Evolutionary conservation across 2,329 filamentous ascomycete species (phyloP), one percentile per base, ranked within the genome.

Genomic region (Ceratocystis variospora): DNA sequence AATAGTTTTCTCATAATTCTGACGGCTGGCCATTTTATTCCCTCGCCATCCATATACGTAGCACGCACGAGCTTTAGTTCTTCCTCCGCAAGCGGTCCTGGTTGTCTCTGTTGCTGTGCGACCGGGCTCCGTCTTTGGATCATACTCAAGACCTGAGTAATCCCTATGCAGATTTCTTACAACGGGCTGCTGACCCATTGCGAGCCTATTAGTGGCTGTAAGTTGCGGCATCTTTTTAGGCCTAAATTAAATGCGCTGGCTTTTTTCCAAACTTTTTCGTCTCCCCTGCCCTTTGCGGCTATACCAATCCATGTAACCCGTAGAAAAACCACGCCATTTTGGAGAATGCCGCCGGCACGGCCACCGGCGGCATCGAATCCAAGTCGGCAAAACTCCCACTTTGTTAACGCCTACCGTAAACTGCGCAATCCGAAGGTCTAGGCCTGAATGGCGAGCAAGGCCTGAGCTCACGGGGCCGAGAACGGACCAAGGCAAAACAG

Each of bases 321-420:
- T 15, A 57, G 28, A 33, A 57, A 57, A 57, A 57, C 53, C 53
- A 57, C 28, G 53, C 53, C 37, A 33, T 62, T 57, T 48, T 66
- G 31, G 19, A 45, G 64, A 25, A 17, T 66, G 64, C 64, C 64
- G 64, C 22, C 64, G 64, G 64, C 64, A 15, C 44, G 31, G 59
- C 50, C 59, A 63, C 61, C 31, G 59, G 59, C 59, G 41, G 19
- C 50, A 31, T 12, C 41, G 41, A 48, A 31, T 28, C 31, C 22
- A 33, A 57, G 53, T 33, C 53, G 53, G 53, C 53, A 57, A 28
- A 57, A 19, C 19, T 31, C 12, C 25, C 25, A 57, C 12, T 28
- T 15, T 31, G 25, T 55, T 28, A 5, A n/a, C 48, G 3, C 53
- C 31, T n/a, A 3, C 37, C 31, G 28, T 33, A 57, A 57, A 4